Percentiles rank a stretch among this genome's conserved stretches.
Conservation (phyloP, 176 grass and related monocot genomes). For the Triticum turgidum region DNA sequence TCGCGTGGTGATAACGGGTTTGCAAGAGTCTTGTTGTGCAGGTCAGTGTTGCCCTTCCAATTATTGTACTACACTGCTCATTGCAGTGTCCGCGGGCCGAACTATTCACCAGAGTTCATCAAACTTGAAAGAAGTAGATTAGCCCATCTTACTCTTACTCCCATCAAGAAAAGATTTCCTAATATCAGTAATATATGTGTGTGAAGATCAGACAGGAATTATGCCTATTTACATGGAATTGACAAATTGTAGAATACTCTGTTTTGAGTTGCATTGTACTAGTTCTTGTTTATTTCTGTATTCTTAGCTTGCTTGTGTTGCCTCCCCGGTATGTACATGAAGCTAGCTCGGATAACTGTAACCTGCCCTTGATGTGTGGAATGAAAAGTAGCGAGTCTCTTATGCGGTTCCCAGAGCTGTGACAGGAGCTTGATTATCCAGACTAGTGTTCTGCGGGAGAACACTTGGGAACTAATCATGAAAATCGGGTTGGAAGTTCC, state of each 20-base stretch:
- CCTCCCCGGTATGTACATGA: too few relatives aligned
- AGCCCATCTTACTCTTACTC: neutral
- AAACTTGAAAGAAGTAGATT: neutral
- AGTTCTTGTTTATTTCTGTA: neutral
- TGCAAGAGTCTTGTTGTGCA: constrained; percentile 16
- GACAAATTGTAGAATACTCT: neutral
- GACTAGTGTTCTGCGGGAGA: too few relatives aligned
- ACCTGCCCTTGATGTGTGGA: too few relatives aligned
- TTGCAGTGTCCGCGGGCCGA: neutral
- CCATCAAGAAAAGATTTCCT: neutral
- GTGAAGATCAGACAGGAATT: neutral
- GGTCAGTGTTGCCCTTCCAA: constrained; percentile 8
- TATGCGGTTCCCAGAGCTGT: too few relatives aligned
- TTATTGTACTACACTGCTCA: constrained; percentile 10
- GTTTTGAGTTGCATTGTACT: neutral
- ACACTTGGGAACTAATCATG: too few relatives aligned
- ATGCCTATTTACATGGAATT: neutral
- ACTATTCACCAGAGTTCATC: neutral
- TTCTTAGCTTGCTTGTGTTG: neutral
- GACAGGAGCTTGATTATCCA: too few relatives aligned
- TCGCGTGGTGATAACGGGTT: neutral
- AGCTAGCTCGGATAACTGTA: too few relatives aligned
- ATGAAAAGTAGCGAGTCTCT: too few relatives aligned
- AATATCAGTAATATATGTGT: neutral
- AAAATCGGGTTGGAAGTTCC: too few relatives aligned